phyloP scores from a whole-genome alignment of 371 early-diverging fungal species.

The Funneliformis caledonium region DNA sequence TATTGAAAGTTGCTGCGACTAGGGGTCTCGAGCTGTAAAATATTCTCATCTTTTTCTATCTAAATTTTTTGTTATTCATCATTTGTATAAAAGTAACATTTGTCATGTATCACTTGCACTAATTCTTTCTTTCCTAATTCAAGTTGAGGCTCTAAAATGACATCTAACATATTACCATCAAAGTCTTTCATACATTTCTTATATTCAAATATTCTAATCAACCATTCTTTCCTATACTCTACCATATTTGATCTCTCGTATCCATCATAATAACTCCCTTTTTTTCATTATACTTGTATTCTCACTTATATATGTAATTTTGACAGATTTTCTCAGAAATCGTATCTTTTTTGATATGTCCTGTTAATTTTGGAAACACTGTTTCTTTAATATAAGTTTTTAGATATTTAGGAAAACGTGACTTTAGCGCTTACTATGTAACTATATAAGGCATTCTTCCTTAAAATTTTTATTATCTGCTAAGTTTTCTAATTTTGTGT shows the following conservation, averaged over 20 bases:
- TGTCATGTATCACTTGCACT: too few species aligned
- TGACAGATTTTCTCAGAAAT: conserved; percentile 5
- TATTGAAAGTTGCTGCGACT: too few species aligned
- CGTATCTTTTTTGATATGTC: conserved; percentile 26
- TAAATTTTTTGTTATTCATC: too few species aligned
- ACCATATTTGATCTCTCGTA: not conserved
- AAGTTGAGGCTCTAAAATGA: too few species aligned
- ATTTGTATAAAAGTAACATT: too few species aligned
- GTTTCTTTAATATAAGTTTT: conserved; percentile 13
- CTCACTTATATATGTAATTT: conserved; percentile 25
- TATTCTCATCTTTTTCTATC: too few species aligned
- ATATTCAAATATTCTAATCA: not conserved
- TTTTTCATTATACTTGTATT: conserved; percentile 15
- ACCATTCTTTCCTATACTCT: not conserved
- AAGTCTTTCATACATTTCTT: not conserved
- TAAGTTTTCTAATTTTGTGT: not conserved
- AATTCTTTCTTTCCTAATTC: too few species aligned
- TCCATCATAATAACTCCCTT: not conserved
- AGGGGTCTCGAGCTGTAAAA: too few species aligned
- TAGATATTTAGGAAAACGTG: not conserved
- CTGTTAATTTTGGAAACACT: conserved; percentile 24
- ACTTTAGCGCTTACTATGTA: not conserved
- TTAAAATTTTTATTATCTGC: conserved; percentile 6
- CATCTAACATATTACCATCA: not conserved
- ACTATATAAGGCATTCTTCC: not conserved